Conservation (phyloP, 164 flowering plant genomes). For the Berberis vulgaris region DNA sequence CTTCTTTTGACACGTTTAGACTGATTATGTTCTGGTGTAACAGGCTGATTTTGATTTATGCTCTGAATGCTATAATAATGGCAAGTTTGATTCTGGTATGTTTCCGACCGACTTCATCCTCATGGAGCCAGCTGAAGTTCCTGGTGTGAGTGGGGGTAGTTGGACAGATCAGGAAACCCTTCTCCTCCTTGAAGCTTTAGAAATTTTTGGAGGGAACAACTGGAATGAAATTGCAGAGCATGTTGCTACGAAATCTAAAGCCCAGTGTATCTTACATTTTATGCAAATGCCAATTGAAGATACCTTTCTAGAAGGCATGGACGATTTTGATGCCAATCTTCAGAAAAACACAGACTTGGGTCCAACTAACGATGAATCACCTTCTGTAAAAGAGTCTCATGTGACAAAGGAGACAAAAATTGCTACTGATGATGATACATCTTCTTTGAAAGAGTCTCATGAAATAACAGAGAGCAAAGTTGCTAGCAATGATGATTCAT, state of each 20-base stretch:
- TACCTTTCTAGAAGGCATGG: slow-evolving; percentile 52
- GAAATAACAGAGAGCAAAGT: slow-evolving; percentile 17
- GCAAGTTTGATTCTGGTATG: slow-evolving; percentile 85
- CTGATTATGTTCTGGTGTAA: slow-evolving; percentile 17
- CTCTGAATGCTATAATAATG: slow-evolving; percentile 75
- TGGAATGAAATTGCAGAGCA: slow-evolving; percentile 99
- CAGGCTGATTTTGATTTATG: slow-evolving; percentile 99
- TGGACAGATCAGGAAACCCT: slow-evolving; percentile 99
- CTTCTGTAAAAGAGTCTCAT: slow-evolving; percentile 33
- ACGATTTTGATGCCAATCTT: slow-evolving; percentile 23
- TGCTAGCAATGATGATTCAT: slow-evolving; percentile 22
- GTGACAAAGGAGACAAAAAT: slow-evolving; percentile 26
- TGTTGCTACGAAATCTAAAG: slow-evolving; percentile 95
- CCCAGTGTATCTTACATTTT: slow-evolving; percentile 94
- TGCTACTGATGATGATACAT: slow-evolving; percentile 14
- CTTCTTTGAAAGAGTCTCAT: slow-evolving; percentile 30
- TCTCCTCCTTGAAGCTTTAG: slow-evolving; percentile 94
- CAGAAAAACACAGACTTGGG: slow-evolving; percentile 30
- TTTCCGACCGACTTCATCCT: slow-evolving; percentile 84
- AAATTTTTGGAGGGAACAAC: slow-evolving; percentile 69
- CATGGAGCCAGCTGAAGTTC: slow-evolving; percentile 87
- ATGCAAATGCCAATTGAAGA: slow-evolving; percentile 98
- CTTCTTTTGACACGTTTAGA: background rate
- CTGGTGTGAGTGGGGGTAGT: slow-evolving; percentile 80
- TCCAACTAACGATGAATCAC: slow-evolving; percentile 23